Conservation (phyloP, 345 rosid species). For the Erodium maritimum region DNA sequence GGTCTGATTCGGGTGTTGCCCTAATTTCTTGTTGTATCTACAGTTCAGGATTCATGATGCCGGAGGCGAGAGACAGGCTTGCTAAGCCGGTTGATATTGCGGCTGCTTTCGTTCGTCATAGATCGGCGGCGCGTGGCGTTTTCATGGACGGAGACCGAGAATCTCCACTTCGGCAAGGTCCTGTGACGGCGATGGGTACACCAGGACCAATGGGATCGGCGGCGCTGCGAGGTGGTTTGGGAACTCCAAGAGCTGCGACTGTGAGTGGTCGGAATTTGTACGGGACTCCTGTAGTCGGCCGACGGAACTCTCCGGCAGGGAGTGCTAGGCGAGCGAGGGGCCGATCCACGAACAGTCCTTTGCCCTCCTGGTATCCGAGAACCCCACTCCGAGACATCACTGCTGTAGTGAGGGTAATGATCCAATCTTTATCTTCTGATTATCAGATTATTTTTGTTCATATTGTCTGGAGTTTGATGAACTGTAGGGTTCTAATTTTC, state of each 20-base stretch:
- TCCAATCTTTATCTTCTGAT: background rate
- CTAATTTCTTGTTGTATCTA: too few species aligned
- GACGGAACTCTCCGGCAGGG: constrained; percentile 30
- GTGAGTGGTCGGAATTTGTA: constrained; percentile 14
- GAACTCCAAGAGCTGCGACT: constrained; percentile 27
- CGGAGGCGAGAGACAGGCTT: background rate
- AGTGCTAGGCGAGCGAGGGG: constrained; percentile 22
- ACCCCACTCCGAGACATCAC: constrained; percentile 75
- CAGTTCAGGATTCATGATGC: background rate
- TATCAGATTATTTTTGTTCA: background rate
- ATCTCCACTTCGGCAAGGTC: background rate
- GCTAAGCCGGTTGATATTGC: background rate
- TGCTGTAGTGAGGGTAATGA: constrained; percentile 43
- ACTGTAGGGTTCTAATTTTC: background rate
- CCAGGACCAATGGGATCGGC: background rate
- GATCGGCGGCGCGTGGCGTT: background rate
- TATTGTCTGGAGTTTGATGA: background rate
- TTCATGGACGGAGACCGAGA: background rate
- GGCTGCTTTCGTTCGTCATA: background rate
- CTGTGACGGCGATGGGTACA: background rate
- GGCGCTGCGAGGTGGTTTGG: background rate
- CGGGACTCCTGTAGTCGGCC: constrained; percentile 17
- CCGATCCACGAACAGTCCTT: constrained; percentile 19
- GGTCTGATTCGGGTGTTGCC: too few species aligned
- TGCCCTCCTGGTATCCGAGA: constrained; percentile 88